Conservation (phyloP, 2,329 filamentous ascomycete genomes). For the Zasmidium cellare region DNA sequence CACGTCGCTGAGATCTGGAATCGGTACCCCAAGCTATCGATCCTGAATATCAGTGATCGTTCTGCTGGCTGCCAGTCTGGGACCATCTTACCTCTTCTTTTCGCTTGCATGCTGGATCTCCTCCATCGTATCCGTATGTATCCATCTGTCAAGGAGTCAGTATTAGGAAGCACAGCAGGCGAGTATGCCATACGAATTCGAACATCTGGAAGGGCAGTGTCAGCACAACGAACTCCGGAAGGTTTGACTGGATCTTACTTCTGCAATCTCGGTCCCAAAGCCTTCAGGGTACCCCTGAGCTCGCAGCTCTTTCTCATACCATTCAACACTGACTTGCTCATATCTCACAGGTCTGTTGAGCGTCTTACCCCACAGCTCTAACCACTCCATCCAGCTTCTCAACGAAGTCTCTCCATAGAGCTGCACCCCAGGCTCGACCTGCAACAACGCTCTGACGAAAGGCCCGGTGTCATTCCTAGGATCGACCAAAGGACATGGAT, state of each 20-base stretch:
- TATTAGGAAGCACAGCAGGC: no score
- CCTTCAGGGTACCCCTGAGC: background rate
- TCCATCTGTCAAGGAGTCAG: background rate
- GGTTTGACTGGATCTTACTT: background rate
- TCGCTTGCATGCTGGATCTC: background rate
- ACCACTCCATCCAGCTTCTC: conserved; percentile 30
- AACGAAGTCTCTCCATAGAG: conserved; percentile 27
- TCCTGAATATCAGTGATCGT: background rate
- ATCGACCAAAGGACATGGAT: conserved; percentile 9
- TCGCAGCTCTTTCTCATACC: conserved; percentile 1
- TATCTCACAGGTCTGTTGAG: conserved; percentile 24
- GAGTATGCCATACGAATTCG: no score
- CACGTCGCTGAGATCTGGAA: background rate
- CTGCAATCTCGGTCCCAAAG: conserved; percentile 3
- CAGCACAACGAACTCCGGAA: no score
- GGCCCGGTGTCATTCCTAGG: conserved; percentile 13
- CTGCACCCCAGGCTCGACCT: conserved; percentile 24
- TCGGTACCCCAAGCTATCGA: background rate
- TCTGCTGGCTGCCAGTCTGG: no score
- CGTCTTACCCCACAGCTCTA: conserved; percentile 25
- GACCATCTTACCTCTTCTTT: no score
- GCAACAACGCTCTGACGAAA: conserved; percentile 29
- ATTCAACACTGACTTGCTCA: conserved; percentile 13
- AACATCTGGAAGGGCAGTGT: no score
- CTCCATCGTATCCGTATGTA: background rate